A percentile compares a stretch with the other conserved stretches of the same genome.
phyloP scores from a whole-genome alignment of 345 rosid species.

The Lumnitzera littorea region DNA sequence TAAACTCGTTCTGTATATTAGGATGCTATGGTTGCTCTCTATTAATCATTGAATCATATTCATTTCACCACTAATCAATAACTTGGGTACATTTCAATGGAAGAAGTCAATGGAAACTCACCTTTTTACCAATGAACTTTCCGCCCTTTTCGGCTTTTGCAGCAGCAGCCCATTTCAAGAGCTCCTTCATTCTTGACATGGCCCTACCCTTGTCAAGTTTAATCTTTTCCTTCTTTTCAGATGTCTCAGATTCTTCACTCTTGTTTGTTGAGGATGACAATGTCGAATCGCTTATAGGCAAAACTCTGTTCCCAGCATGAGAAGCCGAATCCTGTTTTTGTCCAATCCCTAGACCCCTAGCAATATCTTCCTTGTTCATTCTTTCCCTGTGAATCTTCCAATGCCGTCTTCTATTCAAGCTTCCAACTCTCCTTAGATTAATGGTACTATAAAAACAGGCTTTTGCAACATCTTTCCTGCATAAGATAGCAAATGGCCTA shows the following conservation, averaged over 20 bases:
- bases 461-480: slow-evolving; percentile 49
- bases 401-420: slow-evolving; percentile 15
- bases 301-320: slow-evolving; percentile 39
- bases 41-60: too few species aligned
- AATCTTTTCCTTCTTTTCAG: slow-evolving; percentile 26
- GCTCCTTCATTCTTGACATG: slow-evolving; percentile 72
- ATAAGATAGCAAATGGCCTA: slow-evolving; percentile 25
- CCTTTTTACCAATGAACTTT: slow-evolving; percentile 62
- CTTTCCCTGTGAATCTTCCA: slow-evolving; percentile 23
- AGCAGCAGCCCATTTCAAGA: slow-evolving; percentile 72
- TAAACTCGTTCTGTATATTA: too few species aligned
- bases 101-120: slow-evolving; percentile 3
- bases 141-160: slow-evolving; percentile 60
- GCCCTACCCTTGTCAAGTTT: slow-evolving; percentile 45
- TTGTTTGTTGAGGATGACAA: slow-evolving; percentile 15
- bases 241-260: slow-evolving; percentile 12
- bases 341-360: slow-evolving; percentile 12
- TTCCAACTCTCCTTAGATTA: slow-evolving; percentile 27
- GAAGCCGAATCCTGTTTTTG: slow-evolving; percentile 22
- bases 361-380: slow-evolving; percentile 42
- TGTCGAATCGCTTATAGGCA: slow-evolving; percentile 32
- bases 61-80: too few species aligned
- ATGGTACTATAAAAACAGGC: slow-evolving; percentile 56
- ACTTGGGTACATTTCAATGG: too few species aligned
- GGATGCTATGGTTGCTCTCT: too few species aligned